Percentiles rank a stretch among this genome's conserved stretches.
Evolutionary conservation across 768 basidiomycete species (phyloP).

Genomic region (Amanita jacksonii): DNA sequence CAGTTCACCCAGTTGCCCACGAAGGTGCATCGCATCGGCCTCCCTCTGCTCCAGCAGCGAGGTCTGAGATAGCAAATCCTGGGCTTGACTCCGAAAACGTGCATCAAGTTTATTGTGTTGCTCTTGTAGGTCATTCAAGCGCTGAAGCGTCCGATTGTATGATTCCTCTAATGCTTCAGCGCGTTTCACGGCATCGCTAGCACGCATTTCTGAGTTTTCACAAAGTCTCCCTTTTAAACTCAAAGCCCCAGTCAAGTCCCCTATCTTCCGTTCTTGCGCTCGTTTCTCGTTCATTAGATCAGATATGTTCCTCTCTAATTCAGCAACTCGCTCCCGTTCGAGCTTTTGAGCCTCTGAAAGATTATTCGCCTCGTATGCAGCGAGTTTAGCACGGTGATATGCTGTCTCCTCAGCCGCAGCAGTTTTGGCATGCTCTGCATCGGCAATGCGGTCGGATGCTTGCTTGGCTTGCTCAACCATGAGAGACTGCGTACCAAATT

Average conservation of each 20-base stretch:
- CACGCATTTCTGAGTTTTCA: constrained; percentile 72
- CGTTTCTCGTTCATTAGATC: constrained; percentile 52
- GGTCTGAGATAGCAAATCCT: constrained; percentile 62
- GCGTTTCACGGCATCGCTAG: constrained; percentile 62
- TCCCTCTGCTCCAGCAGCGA: constrained; percentile 71
- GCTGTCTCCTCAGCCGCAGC: constrained; percentile 90
- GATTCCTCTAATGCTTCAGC: constrained; percentile 66
- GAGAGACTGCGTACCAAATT: constrained; percentile 37
- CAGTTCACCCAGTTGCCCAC: constrained; percentile 65
- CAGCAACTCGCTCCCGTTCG: constrained; percentile 67
- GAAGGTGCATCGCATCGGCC: constrained; percentile 60
- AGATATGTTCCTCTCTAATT: constrained; percentile 66
- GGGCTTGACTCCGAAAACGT: constrained; percentile 66
- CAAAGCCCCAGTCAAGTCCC: constrained; percentile 64
- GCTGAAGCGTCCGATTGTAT: constrained; percentile 52
- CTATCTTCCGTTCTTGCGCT: constrained; percentile 59
- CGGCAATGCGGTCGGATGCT: constrained; percentile 67
- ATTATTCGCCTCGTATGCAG: constrained; percentile 67
- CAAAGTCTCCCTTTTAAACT: constrained; percentile 67
- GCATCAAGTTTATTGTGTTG: constrained; percentile 50
- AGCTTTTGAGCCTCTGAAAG: constrained; percentile 56
- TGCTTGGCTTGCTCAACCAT: constrained; percentile 68
- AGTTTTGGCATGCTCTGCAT: constrained; percentile 67
- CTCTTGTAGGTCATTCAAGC: constrained; percentile 63
- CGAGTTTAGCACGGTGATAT: constrained; percentile 91